Evolutionary conservation across 1,284 basidiomycete species (phyloP), one percentile per base, ranked within the genome.

Genomic region (Retiboletus flavoniger): DNA sequence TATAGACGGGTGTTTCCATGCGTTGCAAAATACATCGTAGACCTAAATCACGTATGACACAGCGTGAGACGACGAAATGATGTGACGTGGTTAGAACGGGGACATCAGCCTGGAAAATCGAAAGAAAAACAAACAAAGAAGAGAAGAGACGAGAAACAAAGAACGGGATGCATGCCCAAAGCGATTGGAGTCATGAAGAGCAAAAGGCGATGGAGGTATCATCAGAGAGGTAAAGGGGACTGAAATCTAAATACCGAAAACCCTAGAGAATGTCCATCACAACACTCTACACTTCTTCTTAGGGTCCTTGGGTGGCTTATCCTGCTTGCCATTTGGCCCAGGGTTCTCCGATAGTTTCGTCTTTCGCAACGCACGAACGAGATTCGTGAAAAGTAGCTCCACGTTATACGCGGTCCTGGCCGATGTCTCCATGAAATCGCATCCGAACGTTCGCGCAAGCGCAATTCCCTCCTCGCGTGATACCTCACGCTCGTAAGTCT

Each of bases 361-460:
- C 64, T 82, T 77, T 74, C 93, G 87, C 70, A 99, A 87, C 60
- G 89, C 85, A 60, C 95, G 87, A 45, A 99, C 94, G 54, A 98
- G 83, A 63, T 86, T 89, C 71, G 83, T 91, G 76, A 99, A 99
- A 31, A 96, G 85, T 47, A 87, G 83, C 72, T 99, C 95, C 58
- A 99, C 97, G 71, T 98, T 98, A 68, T 91, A 83, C 47, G 95
- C 88, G 49, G 92, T 94, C 78, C 97, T 97, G 42, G 96, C 97
- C 34, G 91, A 94, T 35, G 96, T 96, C 75, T 98, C 96, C 72
- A 95, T 91, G 72, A 98, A 98, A 54, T 91, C 89, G 78, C 95
- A 98, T 32, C 92, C 93, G 67, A 96, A 92, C 54, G 85, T 81
- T 63, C 87, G 83, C 28, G 97, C 96, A 58, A 98, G 77, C 19